phyloP scores from a whole-genome alignment of 345 rosid genomes.

The Sisymbrium irio region DNA sequence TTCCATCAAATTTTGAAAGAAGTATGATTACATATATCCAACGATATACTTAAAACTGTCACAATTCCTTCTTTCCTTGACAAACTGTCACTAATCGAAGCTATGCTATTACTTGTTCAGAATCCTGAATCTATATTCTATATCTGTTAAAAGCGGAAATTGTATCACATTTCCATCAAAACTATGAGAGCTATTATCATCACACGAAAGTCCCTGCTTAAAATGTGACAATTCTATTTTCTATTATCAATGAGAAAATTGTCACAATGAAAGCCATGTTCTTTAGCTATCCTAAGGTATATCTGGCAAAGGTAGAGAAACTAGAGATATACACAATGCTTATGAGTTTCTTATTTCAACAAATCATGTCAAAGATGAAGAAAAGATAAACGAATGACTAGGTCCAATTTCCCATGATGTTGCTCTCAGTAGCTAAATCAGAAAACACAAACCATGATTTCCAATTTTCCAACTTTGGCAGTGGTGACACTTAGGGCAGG shows the following conservation, averaged over 20 bases:
- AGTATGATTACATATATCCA: neutral
- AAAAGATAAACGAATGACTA: no score
- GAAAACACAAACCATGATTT: conserved; percentile 60
- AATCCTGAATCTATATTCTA: no score
- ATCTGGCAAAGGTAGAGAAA: neutral
- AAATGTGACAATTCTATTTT: neutral
- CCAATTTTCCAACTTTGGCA: conserved; percentile 86
- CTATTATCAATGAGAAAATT: neutral
- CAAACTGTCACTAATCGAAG: no score
- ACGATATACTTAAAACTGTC: conserved; percentile 4
- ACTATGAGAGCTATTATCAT: neutral
- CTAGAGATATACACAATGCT: neutral
- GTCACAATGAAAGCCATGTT: neutral
- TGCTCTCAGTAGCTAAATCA: conserved; percentile 1
- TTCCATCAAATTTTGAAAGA: neutral
- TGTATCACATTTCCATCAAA: no score
- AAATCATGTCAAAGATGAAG: no score
- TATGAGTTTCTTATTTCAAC: neutral
- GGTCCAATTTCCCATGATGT: no score
- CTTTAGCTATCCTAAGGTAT: neutral
- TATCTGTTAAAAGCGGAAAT: no score
- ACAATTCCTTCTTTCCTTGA: neutral
- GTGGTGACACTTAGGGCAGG: conserved; percentile 83
- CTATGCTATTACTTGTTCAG: no score
- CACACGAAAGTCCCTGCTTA: neutral